Conservation (phyloP, 495 filamentous ascomycete species). For the Patellaria atrata region DNA sequence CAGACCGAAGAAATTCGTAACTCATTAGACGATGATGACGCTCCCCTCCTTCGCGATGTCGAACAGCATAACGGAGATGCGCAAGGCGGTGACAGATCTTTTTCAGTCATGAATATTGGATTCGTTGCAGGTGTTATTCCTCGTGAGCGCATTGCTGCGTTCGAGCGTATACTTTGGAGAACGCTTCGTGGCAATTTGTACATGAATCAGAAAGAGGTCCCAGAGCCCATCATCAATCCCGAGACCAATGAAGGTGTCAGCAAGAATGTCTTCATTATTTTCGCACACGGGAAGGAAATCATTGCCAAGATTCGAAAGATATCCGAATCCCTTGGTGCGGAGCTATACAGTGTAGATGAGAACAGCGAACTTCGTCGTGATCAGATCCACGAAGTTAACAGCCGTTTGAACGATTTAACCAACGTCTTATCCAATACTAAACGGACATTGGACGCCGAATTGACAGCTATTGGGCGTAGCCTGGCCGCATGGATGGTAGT, state of each 20-base stretch:
- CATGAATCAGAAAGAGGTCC: conserved; percentile 99
- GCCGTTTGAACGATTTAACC: conserved; percentile 70
- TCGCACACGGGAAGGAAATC: conserved; percentile 95
- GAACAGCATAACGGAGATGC: conserved; percentile 66
- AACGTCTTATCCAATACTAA: conserved; percentile 94
- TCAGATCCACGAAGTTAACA: conserved; percentile 94
- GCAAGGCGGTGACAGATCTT: conserved; percentile 64
- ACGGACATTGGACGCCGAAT: conserved; percentile 80
- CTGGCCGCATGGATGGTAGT: conserved; percentile 93
- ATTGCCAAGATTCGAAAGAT: conserved; percentile 98
- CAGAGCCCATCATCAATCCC: conserved; percentile 86
- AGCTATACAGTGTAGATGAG: conserved; percentile 92
- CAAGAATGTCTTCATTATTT: conserved; percentile 99
- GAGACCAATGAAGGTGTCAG: conserved; percentile 74
- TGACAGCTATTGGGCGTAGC: conserved; percentile 79
- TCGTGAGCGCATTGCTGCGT: conserved; percentile 79
- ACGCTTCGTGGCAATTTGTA: conserved; percentile 95
- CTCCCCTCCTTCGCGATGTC: conserved; percentile 36
- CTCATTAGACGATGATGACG: conserved; percentile 74
- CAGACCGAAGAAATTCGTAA: conserved; percentile 93
- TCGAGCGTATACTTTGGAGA: conserved; percentile 94
- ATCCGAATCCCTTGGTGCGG: conserved; percentile 88
- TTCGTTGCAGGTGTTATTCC: conserved; percentile 98
- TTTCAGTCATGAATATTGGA: conserved; percentile 96
- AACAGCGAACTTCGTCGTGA: conserved; percentile 86